Evolutionary conservation across 2,329 filamentous ascomycete genomes (phyloP).

Genomic region (Sporothrix brasiliensis): DNA sequence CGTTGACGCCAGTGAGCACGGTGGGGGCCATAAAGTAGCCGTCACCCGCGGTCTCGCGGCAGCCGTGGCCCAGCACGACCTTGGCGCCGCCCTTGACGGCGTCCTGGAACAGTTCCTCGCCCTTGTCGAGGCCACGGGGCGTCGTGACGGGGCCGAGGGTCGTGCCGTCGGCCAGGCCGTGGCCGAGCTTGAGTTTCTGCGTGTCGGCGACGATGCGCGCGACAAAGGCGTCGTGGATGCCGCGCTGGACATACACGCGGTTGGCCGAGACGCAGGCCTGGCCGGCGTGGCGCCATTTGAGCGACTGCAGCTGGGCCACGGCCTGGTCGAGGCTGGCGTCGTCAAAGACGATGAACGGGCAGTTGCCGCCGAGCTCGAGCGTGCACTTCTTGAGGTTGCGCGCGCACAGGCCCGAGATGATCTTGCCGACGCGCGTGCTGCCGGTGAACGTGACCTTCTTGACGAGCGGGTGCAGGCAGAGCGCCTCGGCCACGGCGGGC

Average conservation of each 20-base stretch:
- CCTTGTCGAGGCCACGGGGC: constrained; percentile 58
- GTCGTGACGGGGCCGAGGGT: constrained; percentile 65
- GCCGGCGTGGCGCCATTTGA: constrained; percentile 57
- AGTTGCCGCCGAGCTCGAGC: constrained; percentile 73
- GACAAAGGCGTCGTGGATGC: constrained; percentile 56
- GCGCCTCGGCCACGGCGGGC: constrained; percentile 49
- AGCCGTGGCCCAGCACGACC: constrained; percentile 63
- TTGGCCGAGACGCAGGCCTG: constrained; percentile 69
- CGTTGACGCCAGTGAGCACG: constrained; percentile 53
- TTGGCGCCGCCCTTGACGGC: constrained; percentile 65
- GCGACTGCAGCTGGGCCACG: constrained; percentile 48
- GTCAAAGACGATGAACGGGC: constrained; percentile 66
- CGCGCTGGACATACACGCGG: constrained; percentile 64
- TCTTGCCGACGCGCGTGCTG: constrained; percentile 68
- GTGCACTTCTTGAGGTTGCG: constrained; percentile 68
- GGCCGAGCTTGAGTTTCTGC: constrained; percentile 60
- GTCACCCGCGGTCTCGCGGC: constrained; percentile 42
- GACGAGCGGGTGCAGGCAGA: constrained; percentile 51
- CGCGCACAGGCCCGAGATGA: constrained; percentile 65
- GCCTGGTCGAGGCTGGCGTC: constrained; percentile 68
- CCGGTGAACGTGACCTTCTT: constrained; percentile 78
- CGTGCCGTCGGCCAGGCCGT: constrained; percentile 59
- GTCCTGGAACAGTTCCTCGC: constrained; percentile 63
- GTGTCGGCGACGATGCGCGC: constrained; percentile 49
- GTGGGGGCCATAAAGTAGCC: constrained; percentile 71